phyloP scores from a whole-genome alignment of 139 green algal genomes.

The Klebsormidium nitens region DNA sequence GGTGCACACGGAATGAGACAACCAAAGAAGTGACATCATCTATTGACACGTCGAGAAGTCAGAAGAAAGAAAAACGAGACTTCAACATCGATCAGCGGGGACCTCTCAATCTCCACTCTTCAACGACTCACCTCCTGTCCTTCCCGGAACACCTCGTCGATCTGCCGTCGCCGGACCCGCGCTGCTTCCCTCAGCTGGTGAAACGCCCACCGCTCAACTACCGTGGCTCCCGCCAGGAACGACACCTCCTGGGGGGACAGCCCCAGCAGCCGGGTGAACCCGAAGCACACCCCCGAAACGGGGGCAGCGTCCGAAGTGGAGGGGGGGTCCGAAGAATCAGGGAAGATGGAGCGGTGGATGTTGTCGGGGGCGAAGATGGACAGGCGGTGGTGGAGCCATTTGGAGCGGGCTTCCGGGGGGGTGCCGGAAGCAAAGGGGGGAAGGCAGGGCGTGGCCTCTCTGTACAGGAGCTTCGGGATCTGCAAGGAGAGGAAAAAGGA shows the following conservation, averaged over 20 bases:
- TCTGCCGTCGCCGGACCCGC: too few species aligned
- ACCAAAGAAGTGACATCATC: too few species aligned
- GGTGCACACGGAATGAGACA: too few species aligned
- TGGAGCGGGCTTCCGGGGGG: slow-evolving; percentile 8
- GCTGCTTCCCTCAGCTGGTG: too few species aligned
- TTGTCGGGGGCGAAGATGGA: slow-evolving; percentile 36
- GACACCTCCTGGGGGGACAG: slow-evolving; percentile 22
- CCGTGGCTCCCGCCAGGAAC: slow-evolving; percentile 27
- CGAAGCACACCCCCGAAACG: slow-evolving; percentile 7
- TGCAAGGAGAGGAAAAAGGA: slow-evolving; percentile 15
- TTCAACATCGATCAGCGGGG: too few species aligned
- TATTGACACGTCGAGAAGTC: background rate
- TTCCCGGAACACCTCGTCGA: too few species aligned
- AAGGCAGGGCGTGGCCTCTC: slow-evolving; percentile 33
- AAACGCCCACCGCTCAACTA: slow-evolving; percentile 24
- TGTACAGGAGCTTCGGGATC: slow-evolving; percentile 41
- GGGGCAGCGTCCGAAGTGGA: background rate
- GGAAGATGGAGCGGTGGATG: slow-evolving; percentile 37
- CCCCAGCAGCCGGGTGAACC: slow-evolving; percentile 26
- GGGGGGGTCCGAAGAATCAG: slow-evolving; percentile 2
- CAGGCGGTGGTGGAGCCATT: slow-evolving; percentile 39
- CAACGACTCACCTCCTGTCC: too few species aligned
- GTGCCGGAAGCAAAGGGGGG: slow-evolving; percentile 18
- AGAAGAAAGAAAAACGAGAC: too few species aligned
- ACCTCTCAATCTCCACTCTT: too few species aligned